Evolutionary conservation across 305 asterid genomes (phyloP).

Genomic region (Solanum chacoense): DNA sequence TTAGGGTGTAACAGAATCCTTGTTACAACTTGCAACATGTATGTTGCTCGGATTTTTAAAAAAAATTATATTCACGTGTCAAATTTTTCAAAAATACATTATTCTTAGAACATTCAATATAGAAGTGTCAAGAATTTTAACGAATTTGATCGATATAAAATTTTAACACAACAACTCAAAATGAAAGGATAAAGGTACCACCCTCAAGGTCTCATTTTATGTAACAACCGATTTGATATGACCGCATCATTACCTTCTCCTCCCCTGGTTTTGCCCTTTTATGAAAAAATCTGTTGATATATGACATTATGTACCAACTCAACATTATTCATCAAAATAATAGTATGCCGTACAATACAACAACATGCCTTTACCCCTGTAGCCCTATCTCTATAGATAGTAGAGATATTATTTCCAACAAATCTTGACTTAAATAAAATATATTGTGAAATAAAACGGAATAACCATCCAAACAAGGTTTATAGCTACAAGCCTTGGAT

Average conservation of each 20-base stretch:
- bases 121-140: no score
- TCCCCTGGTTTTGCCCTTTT: not conserved
- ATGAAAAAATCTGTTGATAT: not conserved
- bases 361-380: not conserved
- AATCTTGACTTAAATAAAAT: not conserved
- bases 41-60: not conserved
- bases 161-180: not conserved
- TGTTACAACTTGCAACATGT: not conserved
- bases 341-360: not conserved
- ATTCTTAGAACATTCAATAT: not conserved
- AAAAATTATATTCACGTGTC: fast-evolving
- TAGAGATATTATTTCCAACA: not conserved
- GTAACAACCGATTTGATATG: not conserved
- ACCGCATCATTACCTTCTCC: not conserved
- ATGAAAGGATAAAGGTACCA: not conserved
- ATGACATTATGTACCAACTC: not conserved
- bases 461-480: not conserved
- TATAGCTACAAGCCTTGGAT: slow-evolving; percentile 52
- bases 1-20: not conserved
- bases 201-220: not conserved
- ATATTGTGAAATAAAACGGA: not conserved
- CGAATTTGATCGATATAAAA: no score
- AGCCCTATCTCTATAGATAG: fast-evolving
- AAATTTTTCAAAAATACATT: not conserved
- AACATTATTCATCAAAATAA: not conserved